Conservation (phyloP, 2,329 filamentous ascomycete species). For the Fonsecaea nubica region DNA sequence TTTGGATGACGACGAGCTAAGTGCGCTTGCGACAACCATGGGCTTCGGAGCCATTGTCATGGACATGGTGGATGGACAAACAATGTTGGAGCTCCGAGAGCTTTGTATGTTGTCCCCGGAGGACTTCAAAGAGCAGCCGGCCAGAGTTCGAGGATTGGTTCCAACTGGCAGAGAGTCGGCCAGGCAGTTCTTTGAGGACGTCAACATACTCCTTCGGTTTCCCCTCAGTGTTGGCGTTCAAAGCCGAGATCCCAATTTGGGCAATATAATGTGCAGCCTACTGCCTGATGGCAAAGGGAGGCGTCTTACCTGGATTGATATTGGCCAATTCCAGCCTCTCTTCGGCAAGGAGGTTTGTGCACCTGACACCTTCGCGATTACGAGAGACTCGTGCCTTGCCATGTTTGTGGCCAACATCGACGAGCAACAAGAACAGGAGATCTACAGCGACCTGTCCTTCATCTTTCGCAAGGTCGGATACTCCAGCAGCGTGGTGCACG, state of each 20-base stretch:
- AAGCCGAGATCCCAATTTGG: not conserved
- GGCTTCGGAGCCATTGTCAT: constrained; percentile 6
- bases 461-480: constrained; percentile 1
- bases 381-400: not conserved
- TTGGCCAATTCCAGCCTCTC: not conserved
- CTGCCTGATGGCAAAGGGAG: not conserved
- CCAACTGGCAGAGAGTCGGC: not conserved
- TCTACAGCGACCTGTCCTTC: constrained; percentile 8
- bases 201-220: not conserved
- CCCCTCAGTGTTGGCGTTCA: not conserved
- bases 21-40: not conserved
- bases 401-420: not conserved
- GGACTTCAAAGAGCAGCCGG: not conserved
- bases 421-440: constrained; percentile 6
- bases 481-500: not conserved
- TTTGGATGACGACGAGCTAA: not conserved
- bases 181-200: not conserved
- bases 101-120: not conserved
- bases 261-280: not conserved
- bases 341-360: not conserved
- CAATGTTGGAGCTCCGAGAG: not conserved
- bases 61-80: not conserved
- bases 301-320: not conserved
- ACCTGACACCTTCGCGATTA: not conserved
- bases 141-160: not conserved